Base-by-base conservation (phyloP, 805 yeast genomes). In the Sugiyamaella americana region DNA sequence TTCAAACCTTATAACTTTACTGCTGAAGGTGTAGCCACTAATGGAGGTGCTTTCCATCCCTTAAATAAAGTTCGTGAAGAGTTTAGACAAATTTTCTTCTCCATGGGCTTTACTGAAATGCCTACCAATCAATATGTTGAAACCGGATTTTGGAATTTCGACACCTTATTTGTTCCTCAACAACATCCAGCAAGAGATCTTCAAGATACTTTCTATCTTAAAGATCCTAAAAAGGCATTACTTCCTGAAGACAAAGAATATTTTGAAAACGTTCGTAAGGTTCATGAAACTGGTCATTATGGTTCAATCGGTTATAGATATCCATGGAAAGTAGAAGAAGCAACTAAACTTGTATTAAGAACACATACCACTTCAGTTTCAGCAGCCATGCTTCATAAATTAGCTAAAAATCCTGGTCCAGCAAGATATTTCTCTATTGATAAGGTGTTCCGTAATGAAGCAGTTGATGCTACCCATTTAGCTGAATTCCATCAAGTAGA, bases 401-500 rank as follows among this genome's bases (percentile, higher is more conserved):
- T 93, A 57, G 97, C 98, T 45, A 48, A 60, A 48, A 83, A 87
- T 66, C 96, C 96, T 51, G 80, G 79, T 60, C 97, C 98, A 49
- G 76, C 84, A 5, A 80, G 98, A 71, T 76, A 87, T 64, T 93
- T 93, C 74, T 86, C 96, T 41, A 94, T 93, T 60, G 99, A 93
- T 68, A 81, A 97, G 64, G 99, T 93, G 51, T 93, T 93, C 86
- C 87, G 99, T 74, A 93, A 93, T 67, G 99, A 93, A 73, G 98
- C 99, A 23, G 99, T 93, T 44, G 99, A 93, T 66, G 98, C 98
- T 44, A 93, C 99, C 16, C 99, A 93, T 68, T 79, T 93, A 70
- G 98, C 98, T 35, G 99, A 93, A 72, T 93, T 93, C 76, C 98
- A 93, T 70, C 99, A 93, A 73, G 95, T 93, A 52, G 99, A 93